Evolutionary conservation across 2,329 filamentous ascomycete species (phyloP), one percentile per base, ranked within the genome.

Genomic region (Fusarium sp.): DNA sequence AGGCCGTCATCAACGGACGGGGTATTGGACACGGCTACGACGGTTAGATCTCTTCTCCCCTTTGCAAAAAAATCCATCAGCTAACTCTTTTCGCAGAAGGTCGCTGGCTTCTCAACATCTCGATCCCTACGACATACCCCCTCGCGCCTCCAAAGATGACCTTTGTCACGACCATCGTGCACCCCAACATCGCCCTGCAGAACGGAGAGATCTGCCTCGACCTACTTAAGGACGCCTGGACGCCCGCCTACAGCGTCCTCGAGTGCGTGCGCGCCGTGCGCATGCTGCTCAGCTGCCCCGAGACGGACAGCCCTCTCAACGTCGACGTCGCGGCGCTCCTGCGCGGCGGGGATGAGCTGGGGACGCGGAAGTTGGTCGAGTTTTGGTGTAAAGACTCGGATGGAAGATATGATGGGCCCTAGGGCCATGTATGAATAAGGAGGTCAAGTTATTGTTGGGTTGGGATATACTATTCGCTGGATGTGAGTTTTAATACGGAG

Each of bases 151-250:
- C 96, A 1, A 85, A 83, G 40, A 90, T 99, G 71, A 84, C 81
- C 62, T 99, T 99, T 82, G 82, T 85, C n/a, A 99, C 93, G 34
- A 88, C 89, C 67, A 89, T 96, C 71, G 91, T 93, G 75, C 93
- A 97, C 82, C 90, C 94, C 51, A 97, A 97, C 80, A 89, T 89
- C 31, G 83, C 84, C 57, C 83, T 87, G 68, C 74, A 85, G 72
- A 93, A 89, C 2, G 96, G 96, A 73, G 94, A 97, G 81, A 96
- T 99, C 77, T 99, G 96, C 79, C 88, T 98, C 27, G 96, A 97
- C 77, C 85, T 98, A 67, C 85, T 99, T 64, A 86, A 86, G 76
- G 86, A 90, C 60, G 86, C 86, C 16, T 98, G 95, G 95, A 91
- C 92, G 64, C 92, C 94, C 1, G 89, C 93, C 16, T 96, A 97